Percentiles rank a stretch among this genome's conserved stretches.
phyloP scores from a whole-genome alignment of 768 basidiomycete species.

The Pleurotus platypus region DNA sequence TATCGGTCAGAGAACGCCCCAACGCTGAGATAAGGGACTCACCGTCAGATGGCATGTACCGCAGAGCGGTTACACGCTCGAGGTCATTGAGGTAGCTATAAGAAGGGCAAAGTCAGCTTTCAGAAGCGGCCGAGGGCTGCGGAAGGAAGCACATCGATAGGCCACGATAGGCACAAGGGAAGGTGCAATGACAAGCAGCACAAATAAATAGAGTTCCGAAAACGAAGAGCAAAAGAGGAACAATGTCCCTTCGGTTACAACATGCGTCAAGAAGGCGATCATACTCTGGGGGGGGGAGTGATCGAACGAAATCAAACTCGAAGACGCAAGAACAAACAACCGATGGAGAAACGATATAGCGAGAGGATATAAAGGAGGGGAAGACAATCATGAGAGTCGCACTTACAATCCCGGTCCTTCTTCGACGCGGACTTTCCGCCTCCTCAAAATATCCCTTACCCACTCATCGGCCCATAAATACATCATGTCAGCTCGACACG shows the following conservation, averaged over 20 bases:
- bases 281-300: no score
- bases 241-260: no score
- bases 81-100: conserved; percentile 68
- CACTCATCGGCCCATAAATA: conserved; percentile 63
- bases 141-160: not conserved
- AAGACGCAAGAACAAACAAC: not conserved
- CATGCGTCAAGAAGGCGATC: no score
- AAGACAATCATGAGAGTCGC: not conserved
- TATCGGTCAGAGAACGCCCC: not conserved
- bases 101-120: not conserved
- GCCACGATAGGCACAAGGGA: no score
- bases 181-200: no score
- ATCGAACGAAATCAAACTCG: no score
- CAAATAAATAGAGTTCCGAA: no score
- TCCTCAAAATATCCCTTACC: conserved; percentile 50
- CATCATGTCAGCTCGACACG: conserved; percentile 61
- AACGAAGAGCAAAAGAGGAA: no score
- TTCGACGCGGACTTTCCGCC: conserved; percentile 61
- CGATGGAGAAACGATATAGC: not conserved
- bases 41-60: conserved; percentile 72
- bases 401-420: conserved; percentile 77
- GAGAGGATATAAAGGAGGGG: not conserved
- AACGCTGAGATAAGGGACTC: conserved; percentile 8
- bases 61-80: conserved; percentile 57
- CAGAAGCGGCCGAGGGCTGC: not conserved